phyloP scores from a whole-genome alignment of 257 asterid genomes.

The Rehmannia glutinosa region DNA sequence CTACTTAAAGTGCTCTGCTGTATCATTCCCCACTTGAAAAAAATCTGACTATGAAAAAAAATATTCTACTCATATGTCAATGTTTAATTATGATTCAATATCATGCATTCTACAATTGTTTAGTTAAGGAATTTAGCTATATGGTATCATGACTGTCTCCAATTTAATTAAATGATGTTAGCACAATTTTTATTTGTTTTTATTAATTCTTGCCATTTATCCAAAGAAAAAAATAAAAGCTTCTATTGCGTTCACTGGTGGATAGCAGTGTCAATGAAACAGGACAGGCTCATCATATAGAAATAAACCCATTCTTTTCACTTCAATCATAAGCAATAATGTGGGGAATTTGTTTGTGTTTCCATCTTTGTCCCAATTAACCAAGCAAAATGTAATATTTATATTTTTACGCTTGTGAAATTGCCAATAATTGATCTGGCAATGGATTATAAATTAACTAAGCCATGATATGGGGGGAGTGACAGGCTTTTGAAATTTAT shows the following conservation, averaged over 20 bases:
- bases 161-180: too few relatives aligned
- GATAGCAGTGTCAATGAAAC: neutral
- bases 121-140: too few relatives aligned
- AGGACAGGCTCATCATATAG: neutral
- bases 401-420: too few relatives aligned
- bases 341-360: neutral
- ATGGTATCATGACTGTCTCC: neutral
- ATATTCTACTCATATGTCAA: too few relatives aligned
- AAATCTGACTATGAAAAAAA: neutral
- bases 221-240: too few relatives aligned
- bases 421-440: too few relatives aligned
- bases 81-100: too few relatives aligned
- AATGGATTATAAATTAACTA: neutral
- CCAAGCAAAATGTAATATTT: too few relatives aligned
- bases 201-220: too few relatives aligned
- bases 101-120: too few relatives aligned
- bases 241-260: neutral
- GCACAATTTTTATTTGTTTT: neutral
- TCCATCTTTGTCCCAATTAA: neutral
- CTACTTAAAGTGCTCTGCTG: constrained; percentile 15
- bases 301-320: too few relatives aligned
- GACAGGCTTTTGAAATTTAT: neutral
- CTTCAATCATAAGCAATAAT: too few relatives aligned
- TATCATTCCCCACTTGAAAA: constrained; percentile 16
- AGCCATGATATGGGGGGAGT: neutral